Evolutionary conservation across 148 eudicot species (phyloP).

Genomic region (Spergularia marina): DNA sequence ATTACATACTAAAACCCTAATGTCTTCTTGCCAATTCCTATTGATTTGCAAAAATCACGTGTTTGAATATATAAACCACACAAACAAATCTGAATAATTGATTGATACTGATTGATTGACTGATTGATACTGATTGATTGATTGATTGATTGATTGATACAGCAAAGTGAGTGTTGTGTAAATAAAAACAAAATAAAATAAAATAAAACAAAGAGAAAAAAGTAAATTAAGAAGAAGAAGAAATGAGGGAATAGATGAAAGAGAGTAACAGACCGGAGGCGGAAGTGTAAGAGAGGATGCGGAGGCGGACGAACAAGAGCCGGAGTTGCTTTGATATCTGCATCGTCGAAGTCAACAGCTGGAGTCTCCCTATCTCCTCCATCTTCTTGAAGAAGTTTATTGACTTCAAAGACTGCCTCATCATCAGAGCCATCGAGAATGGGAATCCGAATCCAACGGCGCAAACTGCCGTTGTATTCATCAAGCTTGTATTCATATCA

Average conservation of each 20-base stretch:
- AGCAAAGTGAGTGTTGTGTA: too few species aligned
- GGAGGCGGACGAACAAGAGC: constrained; percentile 57
- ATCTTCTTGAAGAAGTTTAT: constrained; percentile 80
- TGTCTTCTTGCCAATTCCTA: too few species aligned
- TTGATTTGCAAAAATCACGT: too few species aligned
- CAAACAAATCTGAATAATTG: too few species aligned
- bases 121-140: too few species aligned
- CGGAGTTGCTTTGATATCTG: constrained; percentile 69
- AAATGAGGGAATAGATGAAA: constrained; percentile 5
- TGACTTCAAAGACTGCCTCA: constrained; percentile 58
- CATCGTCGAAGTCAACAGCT: constrained; percentile 66
- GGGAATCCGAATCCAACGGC: constrained; percentile 66
- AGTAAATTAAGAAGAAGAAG: not conserved
- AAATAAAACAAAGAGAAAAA: too few species aligned
- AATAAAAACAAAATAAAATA: too few species aligned
- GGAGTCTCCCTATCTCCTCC: constrained; percentile 84
- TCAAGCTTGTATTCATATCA: constrained; percentile 15
- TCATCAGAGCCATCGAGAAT: constrained; percentile 63
- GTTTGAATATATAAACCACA: too few species aligned
- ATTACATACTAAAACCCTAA: too few species aligned
- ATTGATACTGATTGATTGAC: too few species aligned
- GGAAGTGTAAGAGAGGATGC: constrained; percentile 58
- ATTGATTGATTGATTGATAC: too few species aligned
- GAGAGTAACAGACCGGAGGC: constrained; percentile 52
- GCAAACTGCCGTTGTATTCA: constrained; percentile 34